Percentiles rank a stretch among this genome's conserved stretches.
Conservation (phyloP, 352 stramenopile genomes). For the Phytophthora podocarpi region DNA sequence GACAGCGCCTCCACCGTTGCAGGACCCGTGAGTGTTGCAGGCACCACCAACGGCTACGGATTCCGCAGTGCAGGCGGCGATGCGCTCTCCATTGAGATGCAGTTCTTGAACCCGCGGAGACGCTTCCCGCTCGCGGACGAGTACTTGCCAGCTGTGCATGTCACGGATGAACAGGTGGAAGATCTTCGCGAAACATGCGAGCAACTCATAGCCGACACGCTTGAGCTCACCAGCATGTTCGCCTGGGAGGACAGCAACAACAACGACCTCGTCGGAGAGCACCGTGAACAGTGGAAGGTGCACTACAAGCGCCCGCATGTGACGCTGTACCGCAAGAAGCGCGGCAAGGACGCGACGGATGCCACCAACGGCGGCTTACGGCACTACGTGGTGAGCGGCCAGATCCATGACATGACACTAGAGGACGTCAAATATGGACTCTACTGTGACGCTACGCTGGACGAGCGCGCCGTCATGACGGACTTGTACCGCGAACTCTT, state of each 20-base stretch:
- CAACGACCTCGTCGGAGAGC: conserved; percentile 36
- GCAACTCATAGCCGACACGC: conserved; percentile 48
- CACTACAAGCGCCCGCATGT: conserved; percentile 62
- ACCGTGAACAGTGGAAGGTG: conserved; percentile 51
- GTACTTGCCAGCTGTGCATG: conserved; percentile 48
- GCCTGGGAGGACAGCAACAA: conserved; percentile 57
- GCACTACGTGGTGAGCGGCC: conserved; percentile 51
- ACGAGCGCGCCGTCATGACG: conserved; percentile 54
- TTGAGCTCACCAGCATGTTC: conserved; percentile 63
- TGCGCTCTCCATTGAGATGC: conserved; percentile 66
- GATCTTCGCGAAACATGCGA: conserved; percentile 55
- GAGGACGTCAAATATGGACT: conserved; percentile 60
- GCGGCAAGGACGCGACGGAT: conserved; percentile 25
- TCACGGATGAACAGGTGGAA: conserved; percentile 43
- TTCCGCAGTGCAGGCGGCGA: conserved; percentile 58
- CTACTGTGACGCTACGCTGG: conserved; percentile 50
- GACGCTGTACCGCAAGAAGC: conserved; percentile 55
- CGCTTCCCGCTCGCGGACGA: conserved; percentile 65
- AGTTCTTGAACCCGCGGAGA: conserved; percentile 57
- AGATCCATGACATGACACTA: conserved; percentile 53
- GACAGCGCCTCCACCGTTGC: conserved; percentile 31
- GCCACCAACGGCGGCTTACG: conserved; percentile 31
- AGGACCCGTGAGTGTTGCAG: conserved; percentile 37
- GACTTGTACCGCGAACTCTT: conserved; percentile 50
- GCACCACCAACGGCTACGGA: conserved; percentile 50